Conservation (phyloP, 2,329 filamentous ascomycete genomes). For the Calonectria honghensis region DNA sequence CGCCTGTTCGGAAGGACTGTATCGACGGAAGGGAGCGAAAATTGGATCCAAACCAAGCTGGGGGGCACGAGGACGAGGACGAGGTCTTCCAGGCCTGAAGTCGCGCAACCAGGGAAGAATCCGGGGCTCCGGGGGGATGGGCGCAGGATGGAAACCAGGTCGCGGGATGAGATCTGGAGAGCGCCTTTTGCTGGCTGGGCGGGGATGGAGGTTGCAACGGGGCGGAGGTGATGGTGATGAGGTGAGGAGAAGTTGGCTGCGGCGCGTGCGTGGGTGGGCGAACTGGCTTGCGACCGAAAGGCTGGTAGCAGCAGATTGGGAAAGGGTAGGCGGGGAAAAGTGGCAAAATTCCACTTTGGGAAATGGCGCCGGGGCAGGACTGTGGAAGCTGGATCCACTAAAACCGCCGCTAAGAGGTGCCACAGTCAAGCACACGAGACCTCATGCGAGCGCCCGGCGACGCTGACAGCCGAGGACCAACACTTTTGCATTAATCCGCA, state of each 20-base stretch:
- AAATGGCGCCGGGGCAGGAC: conserved; percentile 44
- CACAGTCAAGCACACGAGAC: conserved; percentile 17
- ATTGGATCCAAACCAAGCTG: conserved; percentile 44
- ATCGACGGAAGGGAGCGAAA: conserved; percentile 43
- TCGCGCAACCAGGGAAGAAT: conserved; percentile 35
- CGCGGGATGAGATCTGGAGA: conserved; percentile 42
- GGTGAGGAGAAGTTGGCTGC: conserved; percentile 53
- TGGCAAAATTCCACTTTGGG: conserved; percentile 56
- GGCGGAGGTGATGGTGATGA: conserved; percentile 43
- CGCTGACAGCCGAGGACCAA: conserved; percentile 19
- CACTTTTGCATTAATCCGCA: conserved; percentile 26
- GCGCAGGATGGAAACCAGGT: conserved; percentile 50
- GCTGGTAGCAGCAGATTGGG: conserved; percentile 47
- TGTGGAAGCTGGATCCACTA: conserved; percentile 24
- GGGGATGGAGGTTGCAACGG: conserved; percentile 38
- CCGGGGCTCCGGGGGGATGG: conserved; percentile 52
- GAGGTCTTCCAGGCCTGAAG: conserved; percentile 38
- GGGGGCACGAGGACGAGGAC: conserved; percentile 28
- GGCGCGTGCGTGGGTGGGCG: conserved; percentile 44
- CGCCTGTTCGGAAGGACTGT: conserved; percentile 43
- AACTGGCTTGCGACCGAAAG: conserved; percentile 53
- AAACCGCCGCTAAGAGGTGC: conserved; percentile 25
- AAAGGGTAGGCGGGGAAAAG: conserved; percentile 50
- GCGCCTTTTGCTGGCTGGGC: conserved; percentile 36
- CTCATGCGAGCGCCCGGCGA: conserved; percentile 27